Conservation (phyloP, 495 filamentous ascomycete species). For the Aspergillus panamensis region DNA sequence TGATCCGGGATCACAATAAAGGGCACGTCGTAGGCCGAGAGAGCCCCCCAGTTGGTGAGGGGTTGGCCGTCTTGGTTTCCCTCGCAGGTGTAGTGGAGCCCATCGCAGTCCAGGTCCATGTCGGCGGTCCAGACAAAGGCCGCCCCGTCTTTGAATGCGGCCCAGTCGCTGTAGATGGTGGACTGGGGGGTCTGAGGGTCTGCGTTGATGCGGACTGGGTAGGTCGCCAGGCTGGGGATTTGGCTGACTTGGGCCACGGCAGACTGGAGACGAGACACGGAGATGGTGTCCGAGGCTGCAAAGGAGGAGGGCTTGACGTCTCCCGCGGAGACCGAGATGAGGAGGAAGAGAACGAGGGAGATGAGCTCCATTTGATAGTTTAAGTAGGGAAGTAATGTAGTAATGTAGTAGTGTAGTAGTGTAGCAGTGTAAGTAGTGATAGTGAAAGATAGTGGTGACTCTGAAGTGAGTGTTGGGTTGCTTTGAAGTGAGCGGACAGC, state of each 20-base stretch:
- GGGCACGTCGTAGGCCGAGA: constrained; percentile 39
- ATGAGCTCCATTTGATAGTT: neutral
- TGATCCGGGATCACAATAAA: constrained; percentile 38
- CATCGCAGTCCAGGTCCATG: constrained; percentile 44
- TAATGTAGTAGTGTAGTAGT: no score
- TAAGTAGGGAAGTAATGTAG: no score
- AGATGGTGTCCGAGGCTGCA: constrained; percentile 2
- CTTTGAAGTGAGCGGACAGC: no score
- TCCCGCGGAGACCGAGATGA: neutral
- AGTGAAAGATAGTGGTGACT: no score
- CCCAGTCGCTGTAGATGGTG: constrained; percentile 29
- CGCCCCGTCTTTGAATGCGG: constrained; percentile 22
- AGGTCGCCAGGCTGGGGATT: constrained; percentile 7
- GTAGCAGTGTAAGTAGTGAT: no score
- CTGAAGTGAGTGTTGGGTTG: no score
- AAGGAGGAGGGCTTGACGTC: constrained; percentile 5
- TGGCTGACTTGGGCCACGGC: constrained; percentile 1
- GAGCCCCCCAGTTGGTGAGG: constrained; percentile 37
- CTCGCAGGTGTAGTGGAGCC: constrained; percentile 34
- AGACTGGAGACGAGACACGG: constrained; percentile 2
- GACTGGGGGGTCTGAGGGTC: neutral
- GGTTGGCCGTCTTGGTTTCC: constrained; percentile 35
- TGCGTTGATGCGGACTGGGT: constrained; percentile 6
- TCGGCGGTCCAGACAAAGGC: constrained; percentile 17
- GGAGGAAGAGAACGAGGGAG: neutral